These are phyloP conservation scores for Lichtheimia ramosa DNA, from an alignment of 371 early-diverging fungal species.

Conservation along the genomic window DNA sequence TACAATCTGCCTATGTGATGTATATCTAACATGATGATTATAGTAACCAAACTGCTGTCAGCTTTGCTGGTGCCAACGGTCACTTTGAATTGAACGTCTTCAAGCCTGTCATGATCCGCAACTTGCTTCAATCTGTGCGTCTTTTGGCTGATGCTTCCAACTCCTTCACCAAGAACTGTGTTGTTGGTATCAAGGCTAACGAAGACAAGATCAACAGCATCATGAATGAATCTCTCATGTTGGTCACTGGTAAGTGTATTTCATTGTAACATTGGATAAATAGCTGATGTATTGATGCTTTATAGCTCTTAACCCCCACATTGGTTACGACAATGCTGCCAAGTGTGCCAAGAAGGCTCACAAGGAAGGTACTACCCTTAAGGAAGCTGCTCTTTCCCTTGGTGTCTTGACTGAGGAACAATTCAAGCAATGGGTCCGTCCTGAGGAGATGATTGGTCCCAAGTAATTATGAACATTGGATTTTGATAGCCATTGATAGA, in stretches of 20 bases:
- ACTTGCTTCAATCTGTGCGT: conserved; percentile 87
- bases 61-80: conserved; percentile 90
- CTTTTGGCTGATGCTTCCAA: conserved; percentile 81
- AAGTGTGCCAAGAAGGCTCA: conserved; percentile 95
- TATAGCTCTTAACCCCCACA: conserved; percentile 56
- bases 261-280: background rate
- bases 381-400: conserved; percentile 83
- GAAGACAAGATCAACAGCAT: conserved; percentile 79
- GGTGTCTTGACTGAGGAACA: conserved; percentile 81
- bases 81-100: conserved; percentile 98
- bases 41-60: conserved; percentile 83
- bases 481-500: too few relatives aligned
- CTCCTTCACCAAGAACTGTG: conserved; percentile 92
- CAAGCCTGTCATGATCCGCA: conserved; percentile 96
- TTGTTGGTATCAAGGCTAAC: conserved; percentile 90
- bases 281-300: background rate
- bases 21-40: too few relatives aligned
- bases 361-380: conserved; percentile 78
- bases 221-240: conserved; percentile 51
- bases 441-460: conserved; percentile 87
- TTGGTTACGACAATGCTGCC: conserved; percentile 79
- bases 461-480: conserved; percentile 2
- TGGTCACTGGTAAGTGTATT: conserved; percentile 23
- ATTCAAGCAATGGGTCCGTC: conserved; percentile 90
- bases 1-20: background rate